phyloP scores from a whole-genome alignment of 768 basidiomycete genomes.

The Russula earlei region DNA sequence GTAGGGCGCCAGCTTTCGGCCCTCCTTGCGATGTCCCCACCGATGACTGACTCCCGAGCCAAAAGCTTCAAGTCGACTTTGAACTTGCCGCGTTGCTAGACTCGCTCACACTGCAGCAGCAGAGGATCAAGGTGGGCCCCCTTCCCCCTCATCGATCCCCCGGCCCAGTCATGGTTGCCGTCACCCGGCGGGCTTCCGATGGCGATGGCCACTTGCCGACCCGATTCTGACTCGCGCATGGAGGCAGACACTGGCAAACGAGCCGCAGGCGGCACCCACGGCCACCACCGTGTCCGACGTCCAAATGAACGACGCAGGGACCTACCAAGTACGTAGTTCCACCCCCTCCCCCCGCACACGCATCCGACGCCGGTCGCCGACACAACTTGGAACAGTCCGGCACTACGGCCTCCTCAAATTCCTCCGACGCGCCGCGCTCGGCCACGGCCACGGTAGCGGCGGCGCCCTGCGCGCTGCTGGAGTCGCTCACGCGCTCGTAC shows the following conservation, averaged over 20 bases:
- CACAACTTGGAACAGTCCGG: slow-evolving; percentile 3
- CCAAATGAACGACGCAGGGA: slow-evolving; percentile 19
- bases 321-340: slow-evolving; percentile 9
- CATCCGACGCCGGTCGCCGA: background rate
- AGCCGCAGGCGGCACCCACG: background rate
- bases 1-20: background rate
- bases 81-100: slow-evolving; percentile 16
- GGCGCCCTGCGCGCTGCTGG: slow-evolving; percentile 26
- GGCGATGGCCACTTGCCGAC: no score
- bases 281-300: slow-evolving; percentile 16
- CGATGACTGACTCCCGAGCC: background rate
- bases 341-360: background rate
- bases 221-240: slow-evolving; percentile 10
- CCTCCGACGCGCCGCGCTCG: slow-evolving; percentile 14
- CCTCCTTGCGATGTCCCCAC: background rate
- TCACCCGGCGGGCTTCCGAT: no score
- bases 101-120: slow-evolving; percentile 19
- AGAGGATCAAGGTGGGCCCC: slow-evolving; percentile 15
- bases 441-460: background rate
- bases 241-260: slow-evolving; percentile 20
- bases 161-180: no score
- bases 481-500: slow-evolving; percentile 22
- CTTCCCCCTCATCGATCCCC: background rate
- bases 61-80: slow-evolving; percentile 20
- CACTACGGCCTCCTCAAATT: slow-evolving; percentile 20